Conservation (phyloP, 2,329 filamentous ascomycete species). For the Colletotrichum eleusines region DNA sequence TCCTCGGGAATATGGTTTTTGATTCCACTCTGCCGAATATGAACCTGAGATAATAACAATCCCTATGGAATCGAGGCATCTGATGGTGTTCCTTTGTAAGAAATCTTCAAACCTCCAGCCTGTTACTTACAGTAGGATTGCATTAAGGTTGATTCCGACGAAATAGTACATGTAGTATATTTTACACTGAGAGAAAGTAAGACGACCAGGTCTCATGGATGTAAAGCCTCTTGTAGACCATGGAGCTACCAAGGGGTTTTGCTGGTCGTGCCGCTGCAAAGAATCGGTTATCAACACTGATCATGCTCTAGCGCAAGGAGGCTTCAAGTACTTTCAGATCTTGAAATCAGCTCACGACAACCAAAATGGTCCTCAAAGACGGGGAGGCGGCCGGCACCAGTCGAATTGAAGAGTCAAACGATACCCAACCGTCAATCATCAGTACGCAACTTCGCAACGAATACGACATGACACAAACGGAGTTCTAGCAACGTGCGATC, state of each 20-base stretch:
- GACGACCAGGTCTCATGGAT: neutral
- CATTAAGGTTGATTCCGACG: neutral
- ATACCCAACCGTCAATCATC: neutral
- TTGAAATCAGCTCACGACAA: neutral
- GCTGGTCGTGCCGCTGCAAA: conserved; percentile 3
- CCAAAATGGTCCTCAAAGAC: neutral
- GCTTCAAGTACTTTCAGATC: neutral
- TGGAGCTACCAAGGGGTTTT: neutral
- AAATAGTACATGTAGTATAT: too few relatives aligned
- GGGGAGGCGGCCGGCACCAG: neutral
- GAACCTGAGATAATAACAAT: too few relatives aligned
- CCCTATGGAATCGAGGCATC: too few relatives aligned
- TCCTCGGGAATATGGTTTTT: too few relatives aligned
- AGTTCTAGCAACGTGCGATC: neutral
- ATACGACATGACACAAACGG: neutral
- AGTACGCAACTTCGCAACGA: neutral
- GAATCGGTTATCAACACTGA: neutral
- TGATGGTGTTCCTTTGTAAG: too few relatives aligned
- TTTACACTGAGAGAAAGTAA: neutral
- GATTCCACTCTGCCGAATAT: too few relatives aligned
- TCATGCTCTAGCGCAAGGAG: neutral
- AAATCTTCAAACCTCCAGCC: neutral
- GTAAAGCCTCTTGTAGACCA: neutral
- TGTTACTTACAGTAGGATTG: neutral
- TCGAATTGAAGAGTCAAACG: neutral